Evolutionary conservation across 2,329 filamentous ascomycete species (phyloP).

Genomic region (Phyllosticta ampelicida): DNA sequence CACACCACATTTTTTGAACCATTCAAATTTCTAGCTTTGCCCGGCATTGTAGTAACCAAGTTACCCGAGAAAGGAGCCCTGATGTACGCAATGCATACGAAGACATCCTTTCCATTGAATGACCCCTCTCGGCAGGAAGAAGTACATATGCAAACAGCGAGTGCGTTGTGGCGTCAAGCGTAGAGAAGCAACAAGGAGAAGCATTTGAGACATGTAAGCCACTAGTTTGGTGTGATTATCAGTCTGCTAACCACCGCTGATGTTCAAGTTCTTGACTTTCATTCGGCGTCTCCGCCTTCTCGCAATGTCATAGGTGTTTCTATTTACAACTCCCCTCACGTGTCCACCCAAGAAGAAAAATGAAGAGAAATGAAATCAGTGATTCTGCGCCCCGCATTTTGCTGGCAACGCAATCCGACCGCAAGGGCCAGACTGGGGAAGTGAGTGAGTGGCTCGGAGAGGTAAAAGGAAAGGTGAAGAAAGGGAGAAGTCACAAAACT

Average conservation of each 20-base stretch:
- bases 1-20: too few relatives aligned
- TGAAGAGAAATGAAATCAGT: background rate
- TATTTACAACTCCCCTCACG: background rate
- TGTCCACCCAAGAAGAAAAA: background rate
- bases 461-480: background rate
- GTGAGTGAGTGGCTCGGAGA: background rate
- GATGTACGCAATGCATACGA: too few relatives aligned
- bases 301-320: background rate
- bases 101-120: too few relatives aligned
- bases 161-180: background rate
- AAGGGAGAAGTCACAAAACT: background rate
- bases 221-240: background rate
- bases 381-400: background rate
- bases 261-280: background rate
- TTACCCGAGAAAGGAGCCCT: too few relatives aligned
- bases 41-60: too few relatives aligned
- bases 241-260: background rate
- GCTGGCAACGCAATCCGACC: background rate
- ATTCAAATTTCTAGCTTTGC: background rate
- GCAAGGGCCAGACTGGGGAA: background rate
- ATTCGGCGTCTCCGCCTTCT: background rate
- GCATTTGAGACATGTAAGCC: background rate
- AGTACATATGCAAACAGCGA: background rate
- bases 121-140: too few relatives aligned
- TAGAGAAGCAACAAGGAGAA: background rate